These are phyloP conservation scores for Coniochaeta ligniaria DNA, from an alignment of 2,329 filamentous ascomycete species.

Conservation along the genomic window DNA sequence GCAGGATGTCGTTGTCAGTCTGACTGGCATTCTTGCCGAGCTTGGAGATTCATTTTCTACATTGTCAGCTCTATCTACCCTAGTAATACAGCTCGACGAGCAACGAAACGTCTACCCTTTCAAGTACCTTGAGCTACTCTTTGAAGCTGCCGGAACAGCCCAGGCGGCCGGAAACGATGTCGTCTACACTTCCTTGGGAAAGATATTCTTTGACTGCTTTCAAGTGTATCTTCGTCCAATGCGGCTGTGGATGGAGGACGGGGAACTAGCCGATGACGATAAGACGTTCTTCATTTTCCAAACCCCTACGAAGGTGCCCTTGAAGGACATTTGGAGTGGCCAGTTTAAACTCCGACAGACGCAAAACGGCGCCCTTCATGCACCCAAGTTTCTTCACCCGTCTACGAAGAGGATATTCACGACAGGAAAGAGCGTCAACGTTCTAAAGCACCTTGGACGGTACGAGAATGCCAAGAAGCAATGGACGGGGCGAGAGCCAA, in stretches of 20 bases:
- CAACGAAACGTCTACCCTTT: slow-evolving; percentile 49
- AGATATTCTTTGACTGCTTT: slow-evolving; percentile 74
- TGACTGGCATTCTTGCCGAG: slow-evolving; percentile 54
- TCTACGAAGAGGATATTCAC: slow-evolving; percentile 70
- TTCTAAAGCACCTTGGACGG: slow-evolving; percentile 65
- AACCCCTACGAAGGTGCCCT: slow-evolving; percentile 45
- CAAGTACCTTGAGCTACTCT: slow-evolving; percentile 72
- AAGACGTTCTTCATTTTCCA: slow-evolving; percentile 70
- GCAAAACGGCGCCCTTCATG: slow-evolving; percentile 52
- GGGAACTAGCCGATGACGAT: slow-evolving; percentile 58
- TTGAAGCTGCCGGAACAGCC: slow-evolving; percentile 58
- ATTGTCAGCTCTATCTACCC: slow-evolving; percentile 51
- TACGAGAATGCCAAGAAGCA: slow-evolving; percentile 28
- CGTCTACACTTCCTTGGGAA: slow-evolving; percentile 56
- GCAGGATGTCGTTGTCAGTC: slow-evolving; percentile 54
- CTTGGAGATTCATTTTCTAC: slow-evolving; percentile 45
- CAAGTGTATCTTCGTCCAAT: slow-evolving; percentile 76
- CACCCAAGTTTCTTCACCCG: slow-evolving; percentile 67
- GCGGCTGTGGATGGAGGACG: slow-evolving; percentile 76
- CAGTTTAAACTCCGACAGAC: slow-evolving; percentile 62
- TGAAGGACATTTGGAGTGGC: slow-evolving; percentile 66
- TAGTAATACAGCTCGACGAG: slow-evolving; percentile 51
- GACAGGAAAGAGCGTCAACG: slow-evolving; percentile 80
- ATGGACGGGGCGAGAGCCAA: slow-evolving; percentile 18
- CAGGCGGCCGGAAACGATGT: slow-evolving; percentile 61